phyloP scores from a whole-genome alignment of 805 yeast species.

The Schwanniomyces occidentalis region DNA sequence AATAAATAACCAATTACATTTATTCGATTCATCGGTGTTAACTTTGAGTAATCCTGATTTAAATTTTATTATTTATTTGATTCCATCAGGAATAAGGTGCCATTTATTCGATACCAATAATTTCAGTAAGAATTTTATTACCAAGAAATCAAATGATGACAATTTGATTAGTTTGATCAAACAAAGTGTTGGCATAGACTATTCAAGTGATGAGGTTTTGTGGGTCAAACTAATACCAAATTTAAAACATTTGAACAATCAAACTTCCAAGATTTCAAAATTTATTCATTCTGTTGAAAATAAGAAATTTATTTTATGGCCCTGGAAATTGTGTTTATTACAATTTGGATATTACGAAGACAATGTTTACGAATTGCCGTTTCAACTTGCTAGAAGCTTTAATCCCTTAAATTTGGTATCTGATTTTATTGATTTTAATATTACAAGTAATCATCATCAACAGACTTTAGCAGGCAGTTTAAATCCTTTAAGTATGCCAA shows the following conservation, averaged over 20 bases:
- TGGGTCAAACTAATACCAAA: conserved; percentile 76
- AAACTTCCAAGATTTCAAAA: conserved; percentile 60
- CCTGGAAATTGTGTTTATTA: conserved; percentile 61
- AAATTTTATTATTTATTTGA: conserved; percentile 36
- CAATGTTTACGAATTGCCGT: conserved; percentile 15
- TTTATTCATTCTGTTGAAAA: conserved; percentile 55
- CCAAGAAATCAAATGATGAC: conserved; percentile 20
- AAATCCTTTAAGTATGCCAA: conserved; percentile 16
- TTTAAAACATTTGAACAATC: conserved; percentile 64
- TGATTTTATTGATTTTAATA: conserved; percentile 36
- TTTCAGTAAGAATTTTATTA: conserved; percentile 18
- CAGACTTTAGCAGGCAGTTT: conserved; percentile 1
- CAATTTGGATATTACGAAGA: conserved; percentile 46
- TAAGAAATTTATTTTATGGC: conserved; percentile 68
- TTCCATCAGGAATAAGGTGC: conserved; percentile 45
- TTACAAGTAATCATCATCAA: conserved; percentile 16
- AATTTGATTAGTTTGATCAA: conserved; percentile 32
- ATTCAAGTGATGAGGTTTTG: conserved; percentile 23
- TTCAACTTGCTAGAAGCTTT: conserved; percentile 4
- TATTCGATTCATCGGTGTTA: conserved; percentile 18
- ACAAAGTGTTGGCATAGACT: conserved; percentile 35
- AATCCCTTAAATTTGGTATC: conserved; percentile 37
- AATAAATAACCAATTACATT: conserved; percentile 21
- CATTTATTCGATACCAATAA: conserved; percentile 36
- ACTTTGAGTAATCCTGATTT: conserved; percentile 9